These are phyloP conservation scores for Breynia disticha DNA, from an alignment of 441 rosid genomes.

Conservation along the genomic window DNA sequence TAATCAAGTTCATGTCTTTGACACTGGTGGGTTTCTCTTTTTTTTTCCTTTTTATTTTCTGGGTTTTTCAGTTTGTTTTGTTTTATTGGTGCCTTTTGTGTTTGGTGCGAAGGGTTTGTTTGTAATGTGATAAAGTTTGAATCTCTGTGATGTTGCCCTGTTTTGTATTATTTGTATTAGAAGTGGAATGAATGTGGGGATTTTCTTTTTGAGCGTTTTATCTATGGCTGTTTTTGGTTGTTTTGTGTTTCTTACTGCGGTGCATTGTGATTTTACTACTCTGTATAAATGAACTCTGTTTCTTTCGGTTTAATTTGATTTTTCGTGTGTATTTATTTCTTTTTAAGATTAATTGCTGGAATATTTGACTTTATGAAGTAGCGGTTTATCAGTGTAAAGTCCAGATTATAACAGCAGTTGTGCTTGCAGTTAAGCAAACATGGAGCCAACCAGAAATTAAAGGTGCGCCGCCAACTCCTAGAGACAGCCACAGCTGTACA, in stretches of 20 bases:
- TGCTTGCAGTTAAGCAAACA: slow-evolving; percentile 50
- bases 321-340: no score
- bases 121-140: slow-evolving; percentile 10
- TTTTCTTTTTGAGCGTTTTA: no score
- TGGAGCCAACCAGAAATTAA: slow-evolving; percentile 77
- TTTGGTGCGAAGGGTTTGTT: slow-evolving; percentile 13
- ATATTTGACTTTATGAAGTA: background rate
- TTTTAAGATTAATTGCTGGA: background rate
- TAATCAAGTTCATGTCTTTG: slow-evolving; percentile 93
- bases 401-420: background rate
- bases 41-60: slow-evolving; percentile 1
- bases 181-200: background rate
- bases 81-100: slow-evolving; percentile 7
- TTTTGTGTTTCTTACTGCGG: no score
- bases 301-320: no score
- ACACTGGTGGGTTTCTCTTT: slow-evolving; percentile 51
- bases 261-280: no score
- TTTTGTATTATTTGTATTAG: background rate
- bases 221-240: no score
- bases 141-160: background rate
- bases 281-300: no score
- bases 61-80: background rate
- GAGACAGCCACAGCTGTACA: slow-evolving; percentile 91
- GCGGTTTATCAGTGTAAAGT: background rate
- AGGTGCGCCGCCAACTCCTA: slow-evolving; percentile 70